Evolutionary conservation across 441 rosid genomes (phyloP), one percentile per base, ranked within the genome.

Genomic region (Populus hybrid): DNA sequence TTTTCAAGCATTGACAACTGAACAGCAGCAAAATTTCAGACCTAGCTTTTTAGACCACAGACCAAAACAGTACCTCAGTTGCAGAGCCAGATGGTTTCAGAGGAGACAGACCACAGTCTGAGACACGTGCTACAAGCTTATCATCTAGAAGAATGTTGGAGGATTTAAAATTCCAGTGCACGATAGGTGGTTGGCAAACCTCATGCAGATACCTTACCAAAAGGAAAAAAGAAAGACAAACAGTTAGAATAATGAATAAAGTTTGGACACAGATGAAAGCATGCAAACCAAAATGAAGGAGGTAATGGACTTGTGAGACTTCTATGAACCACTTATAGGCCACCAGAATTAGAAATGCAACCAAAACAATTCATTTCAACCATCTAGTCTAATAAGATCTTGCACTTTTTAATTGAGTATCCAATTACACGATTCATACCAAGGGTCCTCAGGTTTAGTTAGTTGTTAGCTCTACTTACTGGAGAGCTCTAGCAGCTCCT

Each of bases 401-500:
- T 57, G 24, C 34, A 12, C 0, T 8, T 38, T 50, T 72, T 24
- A 42, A 66, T 3, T 50, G 57, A 35, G 14, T 69, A 69, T 67
- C 36, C 20, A 72, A 40, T 66, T 36, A 36, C 26, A 72, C 10
- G 8, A 8, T 7, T 21, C 18, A 63, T 8, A 67, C 24, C n/a
- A 42, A 7, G 34, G 63, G 14, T 72, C 71, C 46, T 72, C 67
- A 23, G 59, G 40, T 10, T 74, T 69, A 72, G 46, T 63, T 36
- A 70, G 72, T 16, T 32, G 71, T 11, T 63, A 68, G 34, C 2
- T 78, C 74, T 75, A 89, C 97, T 90, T 88, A 94, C 99, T 90
- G 94, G 71, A 94, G 75, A 71, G 97, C 95, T 78, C 86, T 89
- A 70, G 99, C 93, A 80, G 95, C 90, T 84, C 97, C 97, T 16